Evolutionary conservation across 78 protist species (phyloP).

Genomic region (Polysphondylium violaceum): DNA sequence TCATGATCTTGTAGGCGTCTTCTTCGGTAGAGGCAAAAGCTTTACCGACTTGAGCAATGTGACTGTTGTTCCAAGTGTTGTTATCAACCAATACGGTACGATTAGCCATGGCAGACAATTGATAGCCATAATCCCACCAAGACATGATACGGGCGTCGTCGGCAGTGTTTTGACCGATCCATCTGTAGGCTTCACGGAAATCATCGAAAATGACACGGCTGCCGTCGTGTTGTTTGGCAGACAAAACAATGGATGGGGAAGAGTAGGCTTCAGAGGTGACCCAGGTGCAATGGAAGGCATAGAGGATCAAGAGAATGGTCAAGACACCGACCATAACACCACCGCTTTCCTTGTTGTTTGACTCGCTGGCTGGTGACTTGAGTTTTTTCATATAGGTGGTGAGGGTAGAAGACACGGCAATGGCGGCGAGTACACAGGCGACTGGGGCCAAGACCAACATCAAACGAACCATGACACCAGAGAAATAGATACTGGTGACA

Average conservation of each 20-base stretch:
- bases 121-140: conserved; percentile 99
- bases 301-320: conserved; percentile 87
- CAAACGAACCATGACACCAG: conserved; percentile 99
- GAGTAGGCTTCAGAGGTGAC: conserved; percentile 98
- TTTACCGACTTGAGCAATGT: conserved; percentile 95
- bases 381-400: conserved; percentile 67
- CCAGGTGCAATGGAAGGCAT: conserved; percentile 97
- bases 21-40: conserved; percentile 95
- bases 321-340: conserved; percentile 73
- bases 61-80: conserved; percentile 99
- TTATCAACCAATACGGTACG: conserved; percentile 98
- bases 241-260: conserved; percentile 97
- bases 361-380: conserved; percentile 28
- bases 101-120: conserved; percentile 98
- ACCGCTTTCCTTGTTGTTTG: conserved; percentile 63
- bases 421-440: conserved; percentile 93
- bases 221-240: conserved; percentile 90
- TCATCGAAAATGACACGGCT: conserved; percentile 95
- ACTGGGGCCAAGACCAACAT: conserved; percentile 98
- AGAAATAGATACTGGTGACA: conserved; percentile 91
- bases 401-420: conserved; percentile 89
- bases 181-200: conserved; percentile 99
- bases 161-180: conserved; percentile 98
- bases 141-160: conserved; percentile 95
- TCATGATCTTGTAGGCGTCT: conserved; percentile 88